Evolutionary conservation across 2,329 filamentous ascomycete genomes (phyloP).

Genomic region (Cytospora mali): DNA sequence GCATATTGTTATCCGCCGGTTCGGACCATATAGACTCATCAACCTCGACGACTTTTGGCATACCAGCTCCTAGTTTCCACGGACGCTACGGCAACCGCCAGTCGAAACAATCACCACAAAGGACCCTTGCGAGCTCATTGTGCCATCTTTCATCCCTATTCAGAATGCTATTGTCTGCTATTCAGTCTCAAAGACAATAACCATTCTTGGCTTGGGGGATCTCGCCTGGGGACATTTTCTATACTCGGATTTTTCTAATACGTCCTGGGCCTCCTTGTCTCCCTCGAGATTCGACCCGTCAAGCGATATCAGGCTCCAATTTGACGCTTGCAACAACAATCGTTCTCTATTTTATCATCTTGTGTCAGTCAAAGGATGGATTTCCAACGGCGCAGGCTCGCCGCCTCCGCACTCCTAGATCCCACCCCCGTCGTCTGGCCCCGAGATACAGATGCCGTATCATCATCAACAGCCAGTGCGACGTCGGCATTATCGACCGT

Average conservation of each 20-base stretch:
- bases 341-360: neutral
- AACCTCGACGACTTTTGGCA: conserved; percentile 11
- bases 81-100: conserved; percentile 1
- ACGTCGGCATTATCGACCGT: conserved; percentile 51
- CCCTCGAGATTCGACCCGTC: conserved; percentile 10
- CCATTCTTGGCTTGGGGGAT: conserved; percentile 17
- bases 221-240: conserved; percentile 6
- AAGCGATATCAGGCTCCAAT: neutral
- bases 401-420: conserved; percentile 30
- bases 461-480: conserved; percentile 26
- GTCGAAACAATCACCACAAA: conserved; percentile 17
- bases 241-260: conserved; percentile 11
- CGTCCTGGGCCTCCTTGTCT: conserved; percentile 6
- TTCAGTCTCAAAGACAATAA: conserved; percentile 21
- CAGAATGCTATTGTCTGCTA: conserved; percentile 27
- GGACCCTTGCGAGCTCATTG: conserved; percentile 10
- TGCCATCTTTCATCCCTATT: conserved; percentile 5
- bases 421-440: conserved; percentile 21
- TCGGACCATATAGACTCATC: conserved; percentile 25
- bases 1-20: conserved; percentile 24
- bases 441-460: conserved; percentile 13
- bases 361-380: conserved; percentile 36
- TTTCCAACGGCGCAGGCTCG: conserved; percentile 36
- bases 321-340: neutral
- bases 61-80: conserved; percentile 6